These are phyloP conservation scores for Cryptococcus floricola DNA, from an alignment of 1,284 basidiomycete genomes.

Conservation along the genomic window DNA sequence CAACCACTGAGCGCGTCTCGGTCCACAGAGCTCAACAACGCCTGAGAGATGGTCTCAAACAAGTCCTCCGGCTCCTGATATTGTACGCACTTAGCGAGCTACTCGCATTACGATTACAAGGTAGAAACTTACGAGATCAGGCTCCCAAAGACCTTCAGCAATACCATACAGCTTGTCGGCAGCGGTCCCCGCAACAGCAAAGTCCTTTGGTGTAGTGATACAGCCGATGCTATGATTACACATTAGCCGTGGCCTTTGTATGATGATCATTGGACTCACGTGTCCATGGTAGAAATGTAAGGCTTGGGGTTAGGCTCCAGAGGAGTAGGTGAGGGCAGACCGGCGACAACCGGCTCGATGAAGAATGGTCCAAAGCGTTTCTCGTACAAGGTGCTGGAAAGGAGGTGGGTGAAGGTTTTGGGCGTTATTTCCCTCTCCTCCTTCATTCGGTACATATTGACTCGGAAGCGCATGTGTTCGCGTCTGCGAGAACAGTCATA, in stretches of 20 bases:
- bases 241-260: neutral
- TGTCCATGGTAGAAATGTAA: conserved; percentile 93
- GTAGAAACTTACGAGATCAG: conserved; percentile 62
- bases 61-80: conserved; percentile 80
- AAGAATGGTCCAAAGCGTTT: conserved; percentile 93
- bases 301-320: conserved; percentile 73
- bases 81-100: neutral
- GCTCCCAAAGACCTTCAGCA: conserved; percentile 98
- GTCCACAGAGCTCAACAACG: conserved; percentile 90
- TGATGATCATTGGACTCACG: conserved; percentile 49
- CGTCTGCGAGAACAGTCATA: conserved; percentile 55
- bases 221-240: conserved; percentile 68
- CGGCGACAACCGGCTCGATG: conserved; percentile 95
- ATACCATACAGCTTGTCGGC: conserved; percentile 92
- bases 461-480: conserved; percentile 84
- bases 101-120: neutral
- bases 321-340: conserved; percentile 60
- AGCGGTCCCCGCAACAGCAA: conserved; percentile 93
- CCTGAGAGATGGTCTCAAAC: conserved; percentile 98
- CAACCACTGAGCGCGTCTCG: conserved; percentile 95
- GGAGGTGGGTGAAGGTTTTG: conserved; percentile 91
- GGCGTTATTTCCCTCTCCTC: conserved; percentile 97
- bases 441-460: conserved; percentile 99
- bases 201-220: conserved; percentile 62
- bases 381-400: conserved; percentile 96